A percentile compares a stretch with the other conserved stretches of the same genome.
Evolutionary conservation across 257 asterid genomes (phyloP).

Genomic region (Capsicum baccatum): DNA sequence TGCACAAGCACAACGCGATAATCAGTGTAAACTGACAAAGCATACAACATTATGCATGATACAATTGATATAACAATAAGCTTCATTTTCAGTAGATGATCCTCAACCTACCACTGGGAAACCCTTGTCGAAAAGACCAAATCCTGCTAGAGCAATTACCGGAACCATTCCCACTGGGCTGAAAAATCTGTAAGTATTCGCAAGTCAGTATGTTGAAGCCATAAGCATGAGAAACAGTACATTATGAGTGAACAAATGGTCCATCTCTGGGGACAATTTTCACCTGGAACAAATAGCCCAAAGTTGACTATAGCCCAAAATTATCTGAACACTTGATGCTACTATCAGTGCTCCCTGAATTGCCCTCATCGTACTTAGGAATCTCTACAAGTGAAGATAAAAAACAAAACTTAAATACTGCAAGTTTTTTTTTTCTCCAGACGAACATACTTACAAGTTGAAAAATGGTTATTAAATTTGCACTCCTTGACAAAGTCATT

Average conservation of each 20-base stretch:
- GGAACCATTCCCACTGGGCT: conserved; percentile 99
- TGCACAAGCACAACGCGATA: conserved; percentile 24
- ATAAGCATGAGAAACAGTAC: not conserved
- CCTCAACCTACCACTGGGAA: conserved; percentile 76
- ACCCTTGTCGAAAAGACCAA: conserved; percentile 91
- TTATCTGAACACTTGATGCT: conserved; percentile 96
- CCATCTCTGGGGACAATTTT: conserved; percentile 1
- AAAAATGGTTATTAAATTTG: not conserved
- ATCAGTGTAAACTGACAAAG: conserved; percentile 28
- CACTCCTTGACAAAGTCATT: not conserved
- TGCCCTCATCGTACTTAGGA: conserved; percentile 81
- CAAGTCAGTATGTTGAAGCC: not conserved
- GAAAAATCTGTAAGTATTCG: conserved; percentile 67
- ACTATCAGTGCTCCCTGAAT: conserved; percentile 93
- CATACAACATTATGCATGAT: not conserved
- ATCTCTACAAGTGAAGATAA: conserved; percentile 58
- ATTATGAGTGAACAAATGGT: not conserved
- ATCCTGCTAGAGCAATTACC: conserved; percentile 82
- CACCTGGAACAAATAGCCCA: conserved; percentile 99
- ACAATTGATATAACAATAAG: not conserved
- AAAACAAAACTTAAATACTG: not conserved
- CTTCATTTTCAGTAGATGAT: not conserved
- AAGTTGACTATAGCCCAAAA: conserved; percentile 91
- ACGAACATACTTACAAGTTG: not conserved
- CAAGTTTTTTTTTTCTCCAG: not conserved